Evolutionary conservation across 2,329 filamentous ascomycete genomes (phyloP).

Genomic region (Akanthomyces uredinophilus): DNA sequence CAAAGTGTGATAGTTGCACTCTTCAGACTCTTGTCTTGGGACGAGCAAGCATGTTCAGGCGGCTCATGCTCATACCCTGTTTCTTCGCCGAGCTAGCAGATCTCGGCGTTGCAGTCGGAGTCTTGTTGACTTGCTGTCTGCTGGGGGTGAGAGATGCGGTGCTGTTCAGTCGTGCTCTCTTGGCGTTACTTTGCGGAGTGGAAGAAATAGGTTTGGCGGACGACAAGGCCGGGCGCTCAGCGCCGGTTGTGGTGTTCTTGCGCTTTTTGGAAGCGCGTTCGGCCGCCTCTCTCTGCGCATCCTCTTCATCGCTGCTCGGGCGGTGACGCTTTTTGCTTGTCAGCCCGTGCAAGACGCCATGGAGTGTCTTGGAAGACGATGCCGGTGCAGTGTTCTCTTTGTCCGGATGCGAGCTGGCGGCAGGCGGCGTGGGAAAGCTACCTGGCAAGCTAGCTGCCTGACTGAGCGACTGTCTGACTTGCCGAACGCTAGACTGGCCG

Average conservation of each 20-base stretch:
- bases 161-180: constrained; percentile 30
- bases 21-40: constrained; percentile 50
- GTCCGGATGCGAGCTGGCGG: constrained; percentile 35
- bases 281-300: constrained; percentile 42
- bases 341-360: constrained; percentile 56
- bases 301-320: constrained; percentile 52
- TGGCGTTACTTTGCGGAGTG: constrained; percentile 30
- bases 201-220: constrained; percentile 41
- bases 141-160: constrained; percentile 22
- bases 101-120: constrained; percentile 21
- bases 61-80: constrained; percentile 48
- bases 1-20: not conserved
- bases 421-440: constrained; percentile 41
- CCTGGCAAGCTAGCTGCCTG: constrained; percentile 47
- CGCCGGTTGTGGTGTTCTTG: constrained; percentile 41
- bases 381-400: constrained; percentile 51
- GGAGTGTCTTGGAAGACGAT: constrained; percentile 29
- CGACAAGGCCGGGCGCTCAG: constrained; percentile 48
- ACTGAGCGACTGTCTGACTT: constrained; percentile 49
- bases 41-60: constrained; percentile 56
- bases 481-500: constrained; percentile 57
- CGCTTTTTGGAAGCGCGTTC: constrained; percentile 55
- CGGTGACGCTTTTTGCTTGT: constrained; percentile 61
- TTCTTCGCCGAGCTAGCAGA: constrained; percentile 44
- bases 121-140: constrained; percentile 13